phyloP scores from a whole-genome alignment of 2,329 filamentous ascomycete species.

The Bipolaris oryzae region DNA sequence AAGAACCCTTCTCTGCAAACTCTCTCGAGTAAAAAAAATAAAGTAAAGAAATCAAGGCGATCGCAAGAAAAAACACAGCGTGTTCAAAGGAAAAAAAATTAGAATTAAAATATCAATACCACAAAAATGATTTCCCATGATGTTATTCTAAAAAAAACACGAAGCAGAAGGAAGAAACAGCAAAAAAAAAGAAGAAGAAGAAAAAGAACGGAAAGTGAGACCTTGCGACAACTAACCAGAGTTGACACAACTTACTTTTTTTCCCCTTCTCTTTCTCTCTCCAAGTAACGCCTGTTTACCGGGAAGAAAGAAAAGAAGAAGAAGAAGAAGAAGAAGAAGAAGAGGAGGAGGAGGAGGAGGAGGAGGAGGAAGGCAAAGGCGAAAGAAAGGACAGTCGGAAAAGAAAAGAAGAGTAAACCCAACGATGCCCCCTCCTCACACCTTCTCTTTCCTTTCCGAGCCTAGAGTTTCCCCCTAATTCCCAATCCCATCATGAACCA shows the following conservation, averaged over 20 bases:
- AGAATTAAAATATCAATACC: neutral
- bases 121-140: neutral
- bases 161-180: neutral
- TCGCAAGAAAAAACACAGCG: neutral
- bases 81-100: no score
- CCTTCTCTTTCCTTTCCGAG: neutral
- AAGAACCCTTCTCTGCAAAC: neutral
- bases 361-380: neutral
- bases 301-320: neutral
- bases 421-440: neutral
- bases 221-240: neutral
- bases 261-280: neutral
- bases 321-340: neutral
- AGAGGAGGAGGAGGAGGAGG: neutral
- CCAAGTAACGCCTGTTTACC: neutral
- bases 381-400: neutral
- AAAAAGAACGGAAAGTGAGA: neutral
- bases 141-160: neutral
- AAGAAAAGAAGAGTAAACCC: neutral
- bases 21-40: neutral
- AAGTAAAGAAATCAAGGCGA: neutral
- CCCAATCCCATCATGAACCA: no score
- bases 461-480: no score
- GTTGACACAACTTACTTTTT: neutral
- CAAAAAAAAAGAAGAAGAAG: neutral